Evolutionary conservation across 208 protist species (phyloP), one percentile per base, ranked within the genome.

Genomic region (Trypanosoma vivax): DNA sequence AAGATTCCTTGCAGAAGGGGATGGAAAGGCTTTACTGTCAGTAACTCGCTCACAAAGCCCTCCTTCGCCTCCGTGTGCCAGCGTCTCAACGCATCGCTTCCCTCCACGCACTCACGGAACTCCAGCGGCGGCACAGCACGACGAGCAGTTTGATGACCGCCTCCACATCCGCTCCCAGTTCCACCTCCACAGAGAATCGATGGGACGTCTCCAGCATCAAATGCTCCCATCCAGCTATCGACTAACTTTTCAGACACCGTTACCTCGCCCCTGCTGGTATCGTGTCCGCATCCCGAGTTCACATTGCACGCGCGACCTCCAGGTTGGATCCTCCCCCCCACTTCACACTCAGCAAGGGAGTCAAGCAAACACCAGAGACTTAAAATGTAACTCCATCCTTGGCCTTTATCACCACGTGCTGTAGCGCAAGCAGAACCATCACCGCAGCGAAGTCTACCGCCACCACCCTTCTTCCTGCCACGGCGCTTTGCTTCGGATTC

Each of bases 351-450:
- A 21, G 23, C n/a, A 30, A 55, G 13, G 39, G 48, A 13, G 18
- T 66, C 60, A 14, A 66, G 27, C 49, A 66, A 46, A 23, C 27
- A 66, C 50, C 49, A 66, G 2, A 66, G 28, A 51, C 60, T 66
- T 21, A 66, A 23, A 21, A 66, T 53, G 28, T 66, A 66, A 27
- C 31, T 52, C 55, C 55, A 61, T 11, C 43, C 16, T 16, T 14
- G 25, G n/a, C 9, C 33, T 3, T 11, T 24, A 21, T 46, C 18
- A 14, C 1, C 21, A 9, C 1, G 16, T 50, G 10, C 10, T 34
- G 1, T 27, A 21, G 7, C 39, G 39, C 6, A 24, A 13, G 33
- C 7, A 37, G 10, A n/a, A 13, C 33, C 7, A 13, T 37, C 13
- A 13, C 33, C 13, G 10, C 13, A n/a, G 33, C 33, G 7, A 13